Evolutionary conservation across 768 basidiomycete species (phyloP).

Genomic region (Lentinula sp.): DNA sequence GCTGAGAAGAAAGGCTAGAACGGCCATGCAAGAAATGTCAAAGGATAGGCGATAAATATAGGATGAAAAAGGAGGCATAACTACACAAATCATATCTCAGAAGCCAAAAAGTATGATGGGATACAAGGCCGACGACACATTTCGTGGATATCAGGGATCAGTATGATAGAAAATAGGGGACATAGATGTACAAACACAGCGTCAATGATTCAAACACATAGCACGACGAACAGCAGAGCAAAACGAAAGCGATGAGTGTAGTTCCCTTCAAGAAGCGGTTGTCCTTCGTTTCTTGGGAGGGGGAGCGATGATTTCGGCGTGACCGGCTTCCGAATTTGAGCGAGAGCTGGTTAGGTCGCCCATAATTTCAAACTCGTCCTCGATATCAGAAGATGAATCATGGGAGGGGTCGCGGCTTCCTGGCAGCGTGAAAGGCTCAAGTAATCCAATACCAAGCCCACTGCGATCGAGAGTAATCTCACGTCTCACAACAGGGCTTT

Average conservation of each 20-base stretch:
- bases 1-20: background rate
- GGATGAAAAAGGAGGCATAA: background rate
- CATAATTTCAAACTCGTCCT: conserved; percentile 17
- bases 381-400: conserved; percentile 16
- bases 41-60: conserved; percentile 5
- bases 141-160: background rate
- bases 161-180: conserved; percentile 7
- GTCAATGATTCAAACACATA: conserved; percentile 22
- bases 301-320: conserved; percentile 9
- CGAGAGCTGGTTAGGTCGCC: background rate
- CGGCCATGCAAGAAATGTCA: background rate
- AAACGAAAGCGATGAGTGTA: conserved; percentile 9
- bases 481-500: conserved; percentile 52
- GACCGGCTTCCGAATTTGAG: background rate
- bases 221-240: conserved; percentile 20
- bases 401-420: conserved; percentile 9
- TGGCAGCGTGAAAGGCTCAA: conserved; percentile 49
- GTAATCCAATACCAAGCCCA: conserved; percentile 45
- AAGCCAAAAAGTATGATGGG: conserved; percentile 1
- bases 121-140: conserved; percentile 11
- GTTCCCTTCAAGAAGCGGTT: conserved; percentile 10
- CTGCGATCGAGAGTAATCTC: conserved; percentile 26
- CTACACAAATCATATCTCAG: conserved; percentile 2
- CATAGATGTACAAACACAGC: conserved; percentile 9
- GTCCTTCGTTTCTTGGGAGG: conserved; percentile 9